Evolutionary conservation across 768 basidiomycete genomes (phyloP).

Genomic region (Sarcomyxa edulis): DNA sequence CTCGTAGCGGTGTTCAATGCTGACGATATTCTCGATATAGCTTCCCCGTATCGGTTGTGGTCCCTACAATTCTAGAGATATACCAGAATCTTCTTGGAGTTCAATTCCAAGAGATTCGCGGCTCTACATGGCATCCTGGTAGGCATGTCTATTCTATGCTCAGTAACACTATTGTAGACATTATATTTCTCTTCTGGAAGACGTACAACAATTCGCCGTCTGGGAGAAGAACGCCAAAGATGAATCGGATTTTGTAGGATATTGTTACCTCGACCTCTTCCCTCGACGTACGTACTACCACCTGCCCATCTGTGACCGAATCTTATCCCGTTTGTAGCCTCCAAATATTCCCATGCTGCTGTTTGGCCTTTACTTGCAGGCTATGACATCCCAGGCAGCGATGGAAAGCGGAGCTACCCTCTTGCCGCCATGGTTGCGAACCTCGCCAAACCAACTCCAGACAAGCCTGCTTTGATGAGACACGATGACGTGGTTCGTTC

Average conservation of each 20-base stretch:
- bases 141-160: conserved; percentile 7
- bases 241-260: conserved; percentile 70
- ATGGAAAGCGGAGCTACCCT: conserved; percentile 66
- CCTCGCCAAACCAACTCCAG: conserved; percentile 77
- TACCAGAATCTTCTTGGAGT: conserved; percentile 83
- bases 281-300: conserved; percentile 52
- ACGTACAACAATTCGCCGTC: conserved; percentile 80
- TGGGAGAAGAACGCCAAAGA: conserved; percentile 78
- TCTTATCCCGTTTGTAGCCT: conserved; percentile 30
- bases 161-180: not conserved
- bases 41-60: conserved; percentile 81
- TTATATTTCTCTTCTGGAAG: conserved; percentile 25
- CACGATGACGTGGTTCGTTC: conserved; percentile 85
- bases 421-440: conserved; percentile 87
- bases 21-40: no score
- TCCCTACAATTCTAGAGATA: conserved; percentile 76
- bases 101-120: conserved; percentile 58
- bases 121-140: conserved; percentile 80
- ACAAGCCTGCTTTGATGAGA: conserved; percentile 80
- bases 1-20: no score
- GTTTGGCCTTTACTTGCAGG: conserved; percentile 77
- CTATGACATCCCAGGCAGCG: conserved; percentile 44
- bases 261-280: conserved; percentile 86
- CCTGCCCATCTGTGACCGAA: conserved; percentile 1
- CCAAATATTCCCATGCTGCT: conserved; percentile 84